Conservation (phyloP, 1,284 basidiomycete genomes). For the Pseudomicrostroma phylloplanum region DNA sequence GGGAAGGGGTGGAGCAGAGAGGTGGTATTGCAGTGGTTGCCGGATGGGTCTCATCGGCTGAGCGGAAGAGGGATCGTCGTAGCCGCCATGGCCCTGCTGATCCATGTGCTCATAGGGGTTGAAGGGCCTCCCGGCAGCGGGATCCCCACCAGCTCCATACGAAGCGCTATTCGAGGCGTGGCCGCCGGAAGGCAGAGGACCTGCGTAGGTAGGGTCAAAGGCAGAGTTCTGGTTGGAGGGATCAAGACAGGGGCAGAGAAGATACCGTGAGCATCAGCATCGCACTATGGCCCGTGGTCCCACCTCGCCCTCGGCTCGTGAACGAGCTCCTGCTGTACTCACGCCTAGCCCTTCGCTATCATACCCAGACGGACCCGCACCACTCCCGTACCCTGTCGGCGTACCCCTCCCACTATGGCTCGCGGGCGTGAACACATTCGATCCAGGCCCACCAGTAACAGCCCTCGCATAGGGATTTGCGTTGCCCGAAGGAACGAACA, state of each 20-base stretch:
- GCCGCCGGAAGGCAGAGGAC: slow-evolving; percentile 10
- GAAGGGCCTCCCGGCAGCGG: slow-evolving; percentile 15
- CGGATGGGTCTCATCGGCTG: background rate
- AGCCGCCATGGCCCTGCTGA: slow-evolving; percentile 26
- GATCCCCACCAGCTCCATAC: background rate
- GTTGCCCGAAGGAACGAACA: no score
- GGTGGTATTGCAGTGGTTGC: slow-evolving; percentile 72
- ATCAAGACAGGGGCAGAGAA: background rate
- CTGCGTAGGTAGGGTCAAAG: slow-evolving; percentile 23
- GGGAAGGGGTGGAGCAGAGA: slow-evolving; percentile 67
- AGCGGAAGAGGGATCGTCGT: slow-evolving; percentile 7
- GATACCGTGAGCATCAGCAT: background rate
- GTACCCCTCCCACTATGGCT: slow-evolving; percentile 18
- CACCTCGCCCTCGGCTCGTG: no score
- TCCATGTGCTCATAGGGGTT: slow-evolving; percentile 41
- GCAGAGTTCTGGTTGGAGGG: slow-evolving; percentile 10
- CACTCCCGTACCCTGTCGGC: slow-evolving; percentile 14
- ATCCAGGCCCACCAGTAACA: slow-evolving; percentile 13
- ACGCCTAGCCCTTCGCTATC: slow-evolving; percentile 10
- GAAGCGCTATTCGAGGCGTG: background rate
- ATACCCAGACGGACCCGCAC: slow-evolving; percentile 7
- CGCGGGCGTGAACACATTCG: slow-evolving; percentile 16
- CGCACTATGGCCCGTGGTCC: no score
- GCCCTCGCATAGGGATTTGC: slow-evolving; percentile 8
- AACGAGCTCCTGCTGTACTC: background rate